Conservation (phyloP, 1,139 yeast species). For the Nakaseomyces uthaithaninus region DNA sequence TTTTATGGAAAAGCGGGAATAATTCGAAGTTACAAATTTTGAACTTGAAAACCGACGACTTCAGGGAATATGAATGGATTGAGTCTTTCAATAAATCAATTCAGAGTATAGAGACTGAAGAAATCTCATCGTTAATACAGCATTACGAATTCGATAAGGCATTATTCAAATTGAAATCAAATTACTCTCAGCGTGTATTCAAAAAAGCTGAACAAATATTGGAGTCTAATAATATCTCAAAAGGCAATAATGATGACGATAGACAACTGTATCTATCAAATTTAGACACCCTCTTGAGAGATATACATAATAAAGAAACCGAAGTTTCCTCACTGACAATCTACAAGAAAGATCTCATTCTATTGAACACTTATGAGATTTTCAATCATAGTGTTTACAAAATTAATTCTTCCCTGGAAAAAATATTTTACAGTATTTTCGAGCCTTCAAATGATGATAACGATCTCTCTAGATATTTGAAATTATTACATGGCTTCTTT, state of each 20-base stretch:
- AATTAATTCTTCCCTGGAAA: constrained; percentile 23
- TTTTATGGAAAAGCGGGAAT: constrained; percentile 60
- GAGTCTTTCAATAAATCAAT: constrained; percentile 27
- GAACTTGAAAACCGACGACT: constrained; percentile 26
- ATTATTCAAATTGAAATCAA: constrained; percentile 20
- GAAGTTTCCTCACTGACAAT: constrained; percentile 44
- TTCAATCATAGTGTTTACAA: constrained; percentile 27
- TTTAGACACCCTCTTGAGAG: constrained; percentile 37
- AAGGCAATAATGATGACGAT: constrained; percentile 11
- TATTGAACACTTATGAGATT: constrained; percentile 24
- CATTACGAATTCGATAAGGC: constrained; percentile 18
- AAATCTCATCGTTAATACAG: constrained; percentile 10
- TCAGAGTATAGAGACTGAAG: constrained; percentile 21
- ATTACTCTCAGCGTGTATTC: constrained; percentile 21
- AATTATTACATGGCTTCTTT: constrained; percentile 23
- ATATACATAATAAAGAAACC: constrained; percentile 48
- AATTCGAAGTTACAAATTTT: constrained; percentile 40
- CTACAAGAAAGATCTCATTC: constrained; percentile 22
- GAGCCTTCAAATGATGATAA: constrained; percentile 13
- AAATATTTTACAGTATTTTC: constrained; percentile 20
- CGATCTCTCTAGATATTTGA: constrained; percentile 18
- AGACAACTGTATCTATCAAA: constrained; percentile 24
- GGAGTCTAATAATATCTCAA: constrained; percentile 22
- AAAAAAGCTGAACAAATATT: constrained; percentile 22
- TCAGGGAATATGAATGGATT: constrained; percentile 25